Evolutionary conservation across 2,329 filamentous ascomycete species (phyloP).

Genomic region (Bipolaris gigantea): DNA sequence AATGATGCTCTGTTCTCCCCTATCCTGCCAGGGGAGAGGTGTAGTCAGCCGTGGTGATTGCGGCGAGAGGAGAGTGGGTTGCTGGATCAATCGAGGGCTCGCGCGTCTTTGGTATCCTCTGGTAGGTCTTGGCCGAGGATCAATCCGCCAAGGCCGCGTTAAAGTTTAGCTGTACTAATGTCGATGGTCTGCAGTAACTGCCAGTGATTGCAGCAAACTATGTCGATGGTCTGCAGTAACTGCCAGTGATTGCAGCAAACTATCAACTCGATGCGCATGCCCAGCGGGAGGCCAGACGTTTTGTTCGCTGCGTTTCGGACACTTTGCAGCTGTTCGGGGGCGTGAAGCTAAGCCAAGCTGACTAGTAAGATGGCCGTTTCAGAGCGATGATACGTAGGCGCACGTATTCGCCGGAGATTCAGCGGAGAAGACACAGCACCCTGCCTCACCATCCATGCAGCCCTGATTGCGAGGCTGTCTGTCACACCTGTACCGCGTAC

Average conservation of each 20-base stretch:
- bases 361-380: constrained; percentile 35
- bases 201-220: constrained; percentile 24
- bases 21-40: constrained; percentile 5
- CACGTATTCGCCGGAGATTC: constrained; percentile 11
- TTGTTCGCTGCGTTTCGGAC: constrained; percentile 15
- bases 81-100: constrained; percentile 16
- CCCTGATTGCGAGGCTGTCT: neutral
- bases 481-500: neutral
- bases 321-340: constrained; percentile 20
- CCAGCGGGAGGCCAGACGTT: constrained; percentile 17
- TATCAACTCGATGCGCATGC: constrained; percentile 27
- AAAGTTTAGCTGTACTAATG: constrained; percentile 24
- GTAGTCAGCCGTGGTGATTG: constrained; percentile 20
- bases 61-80: constrained; percentile 4
- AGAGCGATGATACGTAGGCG: constrained; percentile 31
- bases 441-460: neutral
- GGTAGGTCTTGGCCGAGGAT: constrained; percentile 33
- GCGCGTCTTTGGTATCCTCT: constrained; percentile 25
- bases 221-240: constrained; percentile 29
- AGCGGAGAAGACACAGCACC: neutral
- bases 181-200: constrained; percentile 28
- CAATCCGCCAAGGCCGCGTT: constrained; percentile 43
- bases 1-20: constrained; percentile 13
- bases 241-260: constrained; percentile 24
- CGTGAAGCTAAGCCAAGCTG: constrained; percentile 25